These are phyloP conservation scores for Setaria italica DNA, from an alignment of 202 grass and related monocot species.

Conservation along the genomic window DNA sequence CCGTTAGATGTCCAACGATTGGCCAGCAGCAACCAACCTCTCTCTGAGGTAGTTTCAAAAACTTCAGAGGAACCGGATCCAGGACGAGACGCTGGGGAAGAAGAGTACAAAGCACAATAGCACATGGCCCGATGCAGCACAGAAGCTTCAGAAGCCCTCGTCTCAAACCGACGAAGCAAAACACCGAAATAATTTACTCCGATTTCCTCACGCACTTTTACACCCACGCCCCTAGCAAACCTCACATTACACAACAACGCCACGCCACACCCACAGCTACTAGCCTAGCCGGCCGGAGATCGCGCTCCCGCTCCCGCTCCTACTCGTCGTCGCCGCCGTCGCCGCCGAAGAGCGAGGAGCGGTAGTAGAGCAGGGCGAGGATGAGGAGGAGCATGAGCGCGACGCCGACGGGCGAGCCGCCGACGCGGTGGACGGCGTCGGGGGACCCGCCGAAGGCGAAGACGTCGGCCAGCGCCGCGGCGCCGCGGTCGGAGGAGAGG, in stretches of 20 bases:
- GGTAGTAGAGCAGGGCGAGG: slow-evolving; percentile 82
- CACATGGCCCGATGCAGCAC: slow-evolving; percentile 43
- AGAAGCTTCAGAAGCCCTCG: slow-evolving; percentile 46
- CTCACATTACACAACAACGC: slow-evolving; percentile 7
- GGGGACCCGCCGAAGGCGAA: slow-evolving; percentile 81
- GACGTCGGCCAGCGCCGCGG: slow-evolving; percentile 60
- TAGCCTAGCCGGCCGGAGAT: neutral
- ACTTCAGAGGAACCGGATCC: too few relatives aligned
- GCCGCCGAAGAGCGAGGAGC: slow-evolving; percentile 62
- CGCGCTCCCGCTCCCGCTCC: neutral
- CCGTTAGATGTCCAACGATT: too few relatives aligned
- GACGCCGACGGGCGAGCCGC: slow-evolving; percentile 82
- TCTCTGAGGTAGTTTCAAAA: too few relatives aligned
- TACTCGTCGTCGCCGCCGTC: slow-evolving; percentile 64
- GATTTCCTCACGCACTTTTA: slow-evolving; percentile 45
- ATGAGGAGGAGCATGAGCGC: slow-evolving; percentile 81
- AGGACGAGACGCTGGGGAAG: too few relatives aligned
- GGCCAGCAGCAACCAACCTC: too few relatives aligned
- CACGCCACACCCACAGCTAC: neutral
- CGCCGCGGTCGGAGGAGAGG: slow-evolving; percentile 83
- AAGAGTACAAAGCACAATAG: slow-evolving; percentile 36
- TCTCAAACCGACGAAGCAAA: neutral
- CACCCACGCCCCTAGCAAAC: slow-evolving; percentile 20
- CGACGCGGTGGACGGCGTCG: slow-evolving; percentile 91
- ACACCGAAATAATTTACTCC: slow-evolving; percentile 22